Evolutionary conservation across 768 basidiomycete genomes (phyloP), one percentile per base, ranked within the genome.

Genomic region (Amanita fuliginea): DNA sequence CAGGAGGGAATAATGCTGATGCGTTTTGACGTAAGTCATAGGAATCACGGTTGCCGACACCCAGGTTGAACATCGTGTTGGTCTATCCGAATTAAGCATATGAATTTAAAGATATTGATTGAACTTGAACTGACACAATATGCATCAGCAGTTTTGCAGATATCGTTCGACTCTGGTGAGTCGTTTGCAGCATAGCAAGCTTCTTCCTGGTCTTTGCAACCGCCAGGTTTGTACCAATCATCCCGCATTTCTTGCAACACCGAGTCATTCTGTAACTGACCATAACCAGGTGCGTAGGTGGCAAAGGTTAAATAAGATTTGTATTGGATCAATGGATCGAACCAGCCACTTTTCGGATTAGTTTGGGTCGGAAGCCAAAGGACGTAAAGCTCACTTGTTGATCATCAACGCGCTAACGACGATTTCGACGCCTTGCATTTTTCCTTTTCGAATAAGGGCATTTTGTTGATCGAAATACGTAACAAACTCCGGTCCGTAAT

Each of bases 391-490:
- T 51, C 49, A 73, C 79, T 81, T 81, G 61, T 79, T 80, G 55
- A 83, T 77, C 76, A 83, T 75, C 46, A 85, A 59, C 3, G 80
- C 77, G 48, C 72, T 78, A 52, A 83, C 76, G 3, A 66, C 57
- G 42, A 85, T 63, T 35, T 66, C 62, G 49, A 77, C 77, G 1
- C 76, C 82, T 21, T 70, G 36, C 4, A 81, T 53, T 3, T 55
- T 50, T 6, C 76, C 74, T 6, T 56, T 57, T 9, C 62, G 55
- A 44, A 83, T 81, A 41, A 70, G 62, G 1, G 64, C 62, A 42
- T 82, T 84, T 59, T 84, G 81, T 48, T 80, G 63, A 30, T 81
- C 69, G 56, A 85, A 83, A 57, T 72, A 81, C 4, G 76, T 76
- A 26, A 80, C 78, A 53, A 83, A 82, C 43, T 68, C 68, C 2